Evolutionary conservation across 2,329 filamentous ascomycete species (phyloP).

Genomic region (Allantophomopsis cytisporea): DNA sequence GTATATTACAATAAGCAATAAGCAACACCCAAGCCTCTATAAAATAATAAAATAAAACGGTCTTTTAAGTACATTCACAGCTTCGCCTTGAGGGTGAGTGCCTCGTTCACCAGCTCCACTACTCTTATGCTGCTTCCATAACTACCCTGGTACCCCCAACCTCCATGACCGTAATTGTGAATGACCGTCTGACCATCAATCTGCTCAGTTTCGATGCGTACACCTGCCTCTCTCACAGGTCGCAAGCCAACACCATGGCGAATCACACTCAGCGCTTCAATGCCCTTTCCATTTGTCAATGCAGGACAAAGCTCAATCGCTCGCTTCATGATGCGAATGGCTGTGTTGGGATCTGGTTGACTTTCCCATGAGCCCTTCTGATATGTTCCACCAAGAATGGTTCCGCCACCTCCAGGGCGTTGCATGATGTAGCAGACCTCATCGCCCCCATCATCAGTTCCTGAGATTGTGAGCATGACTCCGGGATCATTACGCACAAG

Average conservation of each 20-base stretch:
- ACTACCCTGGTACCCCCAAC: constrained; percentile 46
- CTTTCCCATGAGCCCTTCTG: constrained; percentile 52
- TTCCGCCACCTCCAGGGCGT: constrained; percentile 51
- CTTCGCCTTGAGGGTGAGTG: constrained; percentile 4
- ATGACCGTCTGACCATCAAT: constrained; percentile 40
- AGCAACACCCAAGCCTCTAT: too few species aligned
- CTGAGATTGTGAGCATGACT: constrained; percentile 44
- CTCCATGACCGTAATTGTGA: constrained; percentile 48
- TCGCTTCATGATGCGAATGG: constrained; percentile 54
- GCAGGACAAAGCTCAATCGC: constrained; percentile 40
- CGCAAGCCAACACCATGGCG: constrained; percentile 54
- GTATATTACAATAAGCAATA: too few species aligned
- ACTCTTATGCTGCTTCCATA: constrained; percentile 60
- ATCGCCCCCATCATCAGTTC: constrained; percentile 49
- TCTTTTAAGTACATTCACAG: neutral
- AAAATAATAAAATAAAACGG: too few species aligned
- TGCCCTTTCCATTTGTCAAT: constrained; percentile 40
- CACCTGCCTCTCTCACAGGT: constrained; percentile 45
- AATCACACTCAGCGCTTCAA: constrained; percentile 49
- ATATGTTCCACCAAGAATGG: constrained; percentile 53
- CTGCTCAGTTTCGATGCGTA: constrained; percentile 47
- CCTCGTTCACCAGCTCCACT: constrained; percentile 50
- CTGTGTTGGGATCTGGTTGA: constrained; percentile 46
- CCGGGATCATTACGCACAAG: constrained; percentile 51
- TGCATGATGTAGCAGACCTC: constrained; percentile 57